Evolutionary conservation across 192 early-diverging fungal genomes (phyloP).

Genomic region (Coemansia sp.): DNA sequence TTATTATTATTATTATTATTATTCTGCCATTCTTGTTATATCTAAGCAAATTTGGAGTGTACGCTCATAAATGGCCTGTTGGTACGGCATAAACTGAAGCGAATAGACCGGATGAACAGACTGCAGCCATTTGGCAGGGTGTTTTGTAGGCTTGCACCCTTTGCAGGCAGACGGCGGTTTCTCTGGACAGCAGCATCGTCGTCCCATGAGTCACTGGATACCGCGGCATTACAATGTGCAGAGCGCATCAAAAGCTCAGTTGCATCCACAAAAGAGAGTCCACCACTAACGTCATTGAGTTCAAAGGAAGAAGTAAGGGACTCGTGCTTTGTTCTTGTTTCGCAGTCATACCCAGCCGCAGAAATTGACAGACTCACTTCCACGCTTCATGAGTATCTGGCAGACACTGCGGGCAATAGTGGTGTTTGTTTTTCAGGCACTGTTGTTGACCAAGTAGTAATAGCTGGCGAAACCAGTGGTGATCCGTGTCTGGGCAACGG

Average conservation of each 20-base stretch:
- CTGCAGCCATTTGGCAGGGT: neutral
- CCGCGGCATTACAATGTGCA: constrained; percentile 16
- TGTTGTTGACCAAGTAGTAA: constrained; percentile 27
- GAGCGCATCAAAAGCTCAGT: neutral
- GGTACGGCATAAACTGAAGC: too few species aligned
- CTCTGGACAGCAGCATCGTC: constrained; percentile 43
- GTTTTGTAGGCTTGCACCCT: neutral
- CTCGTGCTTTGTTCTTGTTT: constrained; percentile 40
- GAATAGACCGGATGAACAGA: neutral
- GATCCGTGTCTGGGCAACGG: neutral
- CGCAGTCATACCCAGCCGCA: constrained; percentile 23
- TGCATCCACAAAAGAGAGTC: neutral
- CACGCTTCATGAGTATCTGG: constrained; percentile 3
- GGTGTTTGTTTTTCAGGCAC: constrained; percentile 16
- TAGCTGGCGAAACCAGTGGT: neutral
- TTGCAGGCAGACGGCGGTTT: neutral
- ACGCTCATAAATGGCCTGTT: too few species aligned
- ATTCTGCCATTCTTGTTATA: too few species aligned
- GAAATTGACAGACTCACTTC: constrained; percentile 14
- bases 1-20: too few species aligned
- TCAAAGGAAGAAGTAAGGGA: neutral
- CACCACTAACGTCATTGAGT: neutral
- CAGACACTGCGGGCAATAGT: neutral
- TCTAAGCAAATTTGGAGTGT: too few species aligned
- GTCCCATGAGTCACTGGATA: constrained; percentile 8